Evolutionary conservation across 192 early-diverging fungal genomes (phyloP).

Genomic region (Dimargaris cristalligena): DNA sequence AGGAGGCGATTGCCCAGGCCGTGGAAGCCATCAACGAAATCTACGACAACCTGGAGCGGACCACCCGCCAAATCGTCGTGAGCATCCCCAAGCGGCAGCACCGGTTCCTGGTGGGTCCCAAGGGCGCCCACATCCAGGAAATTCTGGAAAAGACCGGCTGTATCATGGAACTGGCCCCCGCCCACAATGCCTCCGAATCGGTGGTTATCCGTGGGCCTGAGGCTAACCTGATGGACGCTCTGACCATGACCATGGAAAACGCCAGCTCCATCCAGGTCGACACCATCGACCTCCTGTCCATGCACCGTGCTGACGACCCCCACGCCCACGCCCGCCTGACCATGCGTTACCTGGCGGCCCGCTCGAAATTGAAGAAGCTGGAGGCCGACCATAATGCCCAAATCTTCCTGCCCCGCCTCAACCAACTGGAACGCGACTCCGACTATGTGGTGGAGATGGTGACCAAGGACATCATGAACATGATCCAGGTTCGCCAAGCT

Average conservation of each 20-base stretch:
- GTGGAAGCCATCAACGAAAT: slow-evolving; percentile 36
- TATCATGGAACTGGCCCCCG: slow-evolving; percentile 60
- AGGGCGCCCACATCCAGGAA: slow-evolving; percentile 60
- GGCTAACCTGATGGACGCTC: slow-evolving; percentile 43
- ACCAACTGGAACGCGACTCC: slow-evolving; percentile 26
- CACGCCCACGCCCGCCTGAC: slow-evolving; percentile 43
- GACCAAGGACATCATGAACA: slow-evolving; percentile 40
- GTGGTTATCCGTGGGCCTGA: slow-evolving; percentile 71
- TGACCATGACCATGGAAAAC: slow-evolving; percentile 66
- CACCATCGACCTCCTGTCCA: slow-evolving; percentile 41
- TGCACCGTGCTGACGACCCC: slow-evolving; percentile 32
- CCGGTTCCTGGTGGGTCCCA: slow-evolving; percentile 71
- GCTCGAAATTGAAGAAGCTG: slow-evolving; percentile 52
- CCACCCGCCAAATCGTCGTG: slow-evolving; percentile 43
- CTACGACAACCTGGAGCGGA: slow-evolving; percentile 43
- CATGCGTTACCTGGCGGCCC: slow-evolving; percentile 57
- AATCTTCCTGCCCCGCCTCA: slow-evolving; percentile 35
- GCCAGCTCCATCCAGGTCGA: slow-evolving; percentile 59
- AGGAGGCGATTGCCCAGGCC: slow-evolving; percentile 48
- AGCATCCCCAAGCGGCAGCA: slow-evolving; percentile 83
- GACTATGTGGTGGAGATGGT: slow-evolving; percentile 58
- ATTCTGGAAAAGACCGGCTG: slow-evolving; percentile 80
- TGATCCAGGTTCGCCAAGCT: slow-evolving; percentile 43
- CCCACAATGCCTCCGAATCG: slow-evolving; percentile 47
- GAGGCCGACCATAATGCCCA: slow-evolving; percentile 48